Base-by-base conservation (phyloP, 2,329 filamentous ascomycete species). In the Didymella arachidicola region DNA sequence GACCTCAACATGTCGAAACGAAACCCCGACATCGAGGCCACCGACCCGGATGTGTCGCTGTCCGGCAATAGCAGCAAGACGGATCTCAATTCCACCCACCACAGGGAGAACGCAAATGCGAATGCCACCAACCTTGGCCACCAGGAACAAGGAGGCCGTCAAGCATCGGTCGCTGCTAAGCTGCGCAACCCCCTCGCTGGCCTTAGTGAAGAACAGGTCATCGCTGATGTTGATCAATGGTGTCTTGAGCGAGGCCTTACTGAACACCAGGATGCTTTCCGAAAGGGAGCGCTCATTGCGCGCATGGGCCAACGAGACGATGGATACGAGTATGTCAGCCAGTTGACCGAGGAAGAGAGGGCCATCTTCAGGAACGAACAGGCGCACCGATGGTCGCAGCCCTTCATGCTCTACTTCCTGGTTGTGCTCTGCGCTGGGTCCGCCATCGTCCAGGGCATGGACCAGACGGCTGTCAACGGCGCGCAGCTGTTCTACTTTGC, bases 371-470 rank as follows among this genome's bases (percentile, higher is more conserved):
- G 83, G 11, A 80, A 83, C 18, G 89, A 93, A 70, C 81, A 84
- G 39, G 84, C 83, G 1, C 82, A 90, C 68, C 87, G 86, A 60
- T 92, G 89, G 89, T 84, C 83, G 6, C 89, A 92, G 66, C 88
- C 89, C 0, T 79, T 73, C 62, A 83, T 85, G 72, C 81, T 91
- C 47, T 90, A 90, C 72, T 80, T 87, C 50, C 82, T 91, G 7
- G 86, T 92, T 62, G 70, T 87, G 59, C 80, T 88, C 34, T 90
- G 87, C 67, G 89, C 86, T n/a, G 80, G 86, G 19, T 88, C 84
- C 42, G 89, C 89, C 16, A 87, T 87, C 25, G 89, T 91, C 0
- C 89, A 91, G 69, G 88, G 88, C 22, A 72, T 72, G 72, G 72
- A 74, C 52, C 71, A 75, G 46, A 73, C 73, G 5, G 72, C 71